phyloP scores from a whole-genome alignment of 805 yeast species.

The Saccharomycopsis sp. region DNA sequence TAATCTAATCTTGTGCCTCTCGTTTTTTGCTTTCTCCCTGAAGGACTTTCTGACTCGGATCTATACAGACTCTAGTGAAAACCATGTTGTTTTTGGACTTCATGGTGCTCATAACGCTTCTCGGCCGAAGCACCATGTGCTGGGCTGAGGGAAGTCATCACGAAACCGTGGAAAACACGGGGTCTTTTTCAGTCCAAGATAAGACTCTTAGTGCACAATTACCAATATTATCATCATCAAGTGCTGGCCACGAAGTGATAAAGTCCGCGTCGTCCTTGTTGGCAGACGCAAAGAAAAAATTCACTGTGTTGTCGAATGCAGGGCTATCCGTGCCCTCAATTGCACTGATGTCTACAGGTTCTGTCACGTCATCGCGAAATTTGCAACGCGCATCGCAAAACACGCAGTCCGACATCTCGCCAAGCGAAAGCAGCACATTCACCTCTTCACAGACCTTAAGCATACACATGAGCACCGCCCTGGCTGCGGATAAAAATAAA shows the following conservation, averaged over 20 bases:
- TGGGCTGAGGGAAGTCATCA: background rate
- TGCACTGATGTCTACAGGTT: too few species aligned
- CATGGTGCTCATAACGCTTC: background rate
- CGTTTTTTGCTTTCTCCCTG: background rate
- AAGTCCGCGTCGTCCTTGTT: too few species aligned
- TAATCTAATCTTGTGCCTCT: background rate
- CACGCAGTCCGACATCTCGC: too few species aligned
- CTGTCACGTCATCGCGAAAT: too few species aligned
- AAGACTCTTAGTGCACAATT: background rate
- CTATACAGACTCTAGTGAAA: background rate
- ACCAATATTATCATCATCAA: background rate
- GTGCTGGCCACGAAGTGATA: background rate
- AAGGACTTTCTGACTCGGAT: background rate
- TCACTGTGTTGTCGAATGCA: too few species aligned
- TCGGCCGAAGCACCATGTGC: background rate
- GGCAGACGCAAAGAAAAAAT: too few species aligned
- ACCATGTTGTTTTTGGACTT: background rate
- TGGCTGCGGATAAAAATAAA: too few species aligned
- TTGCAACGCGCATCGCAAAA: too few species aligned
- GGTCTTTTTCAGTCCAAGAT: background rate
- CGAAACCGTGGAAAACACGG: background rate
- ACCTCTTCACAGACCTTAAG: too few species aligned
- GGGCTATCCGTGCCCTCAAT: too few species aligned
- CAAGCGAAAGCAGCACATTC: too few species aligned
- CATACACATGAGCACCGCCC: too few species aligned